Conservation (phyloP, 2,329 filamentous ascomycete genomes). For the Fusarium pseudograminearum region DNA sequence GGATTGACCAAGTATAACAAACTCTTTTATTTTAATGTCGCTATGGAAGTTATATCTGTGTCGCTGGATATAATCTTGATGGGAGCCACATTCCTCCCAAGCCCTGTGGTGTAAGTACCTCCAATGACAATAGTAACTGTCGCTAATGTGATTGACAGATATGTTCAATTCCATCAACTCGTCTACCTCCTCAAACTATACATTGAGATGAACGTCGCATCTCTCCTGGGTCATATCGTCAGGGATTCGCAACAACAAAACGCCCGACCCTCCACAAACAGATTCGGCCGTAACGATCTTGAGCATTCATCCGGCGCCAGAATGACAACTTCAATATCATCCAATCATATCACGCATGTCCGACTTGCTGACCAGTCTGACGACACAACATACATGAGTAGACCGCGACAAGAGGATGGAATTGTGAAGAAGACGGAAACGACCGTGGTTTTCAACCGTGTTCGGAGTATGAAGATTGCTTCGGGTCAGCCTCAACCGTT, state of each 20-base stretch:
- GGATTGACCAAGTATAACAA: slow-evolving; percentile 61
- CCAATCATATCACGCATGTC: slow-evolving; percentile 27
- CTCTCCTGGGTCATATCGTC: slow-evolving; percentile 34
- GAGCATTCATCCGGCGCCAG: slow-evolving; percentile 13
- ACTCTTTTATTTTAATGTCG: slow-evolving; percentile 54
- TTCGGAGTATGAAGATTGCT: neutral
- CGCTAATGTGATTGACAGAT: slow-evolving; percentile 21
- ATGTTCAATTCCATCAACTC: slow-evolving; percentile 44
- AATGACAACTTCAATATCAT: slow-evolving; percentile 30
- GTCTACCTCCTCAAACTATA: slow-evolving; percentile 44
- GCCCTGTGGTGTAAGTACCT: slow-evolving; percentile 37
- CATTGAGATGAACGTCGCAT: slow-evolving; percentile 44
- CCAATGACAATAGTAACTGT: fast-evolving
- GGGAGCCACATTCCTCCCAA: slow-evolving; percentile 38
- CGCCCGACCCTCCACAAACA: neutral
- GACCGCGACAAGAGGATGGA: slow-evolving; percentile 15
- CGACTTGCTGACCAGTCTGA: slow-evolving; percentile 21
- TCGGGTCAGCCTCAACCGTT: neutral
- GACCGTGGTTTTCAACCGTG: slow-evolving; percentile 5
- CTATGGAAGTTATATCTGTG: slow-evolving; percentile 43
- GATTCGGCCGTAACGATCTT: neutral
- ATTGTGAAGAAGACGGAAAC: slow-evolving; percentile 35
- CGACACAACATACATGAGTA: neutral
- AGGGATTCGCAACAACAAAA: slow-evolving; percentile 19
- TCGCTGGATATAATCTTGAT: slow-evolving; percentile 44